Evolutionary conservation across 768 basidiomycete genomes (phyloP).

Genomic region (Suillus spraguei): DNA sequence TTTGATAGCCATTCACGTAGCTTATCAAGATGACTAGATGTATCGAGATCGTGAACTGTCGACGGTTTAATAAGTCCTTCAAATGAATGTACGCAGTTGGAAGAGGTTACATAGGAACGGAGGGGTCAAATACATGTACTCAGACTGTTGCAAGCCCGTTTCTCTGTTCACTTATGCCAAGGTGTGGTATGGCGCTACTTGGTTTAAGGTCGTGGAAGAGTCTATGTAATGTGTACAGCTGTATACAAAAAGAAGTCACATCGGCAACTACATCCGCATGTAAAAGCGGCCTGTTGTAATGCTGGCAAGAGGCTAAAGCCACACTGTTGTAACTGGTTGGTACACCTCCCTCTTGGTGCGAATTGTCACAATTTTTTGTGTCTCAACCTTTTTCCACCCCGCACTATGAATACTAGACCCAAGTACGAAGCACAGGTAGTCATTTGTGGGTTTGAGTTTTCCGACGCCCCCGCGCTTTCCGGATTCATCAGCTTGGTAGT

Average conservation of each 20-base stretch:
- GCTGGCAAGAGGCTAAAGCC: slow-evolving; percentile 16
- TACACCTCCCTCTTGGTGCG: slow-evolving; percentile 21
- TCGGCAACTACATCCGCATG: neutral
- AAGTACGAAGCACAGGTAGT: slow-evolving; percentile 25
- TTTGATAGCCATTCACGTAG: slow-evolving; percentile 15
- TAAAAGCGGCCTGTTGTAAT: too few relatives aligned
- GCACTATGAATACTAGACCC: slow-evolving; percentile 25
- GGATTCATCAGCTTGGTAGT: slow-evolving; percentile 23
- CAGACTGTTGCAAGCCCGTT: neutral
- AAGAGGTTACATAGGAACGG: neutral
- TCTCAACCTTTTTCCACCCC: slow-evolving; percentile 26
- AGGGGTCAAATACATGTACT: neutral
- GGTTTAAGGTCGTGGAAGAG: neutral
- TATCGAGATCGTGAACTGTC: neutral
- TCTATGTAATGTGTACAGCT: neutral
- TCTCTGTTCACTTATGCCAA: neutral
- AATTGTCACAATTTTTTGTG: slow-evolving; percentile 21
- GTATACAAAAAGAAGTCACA: neutral
- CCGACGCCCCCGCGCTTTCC: slow-evolving; percentile 16
- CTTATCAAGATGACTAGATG: neutral
- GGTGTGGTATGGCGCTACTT: neutral
- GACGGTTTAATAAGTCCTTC: neutral
- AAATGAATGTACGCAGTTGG: neutral
- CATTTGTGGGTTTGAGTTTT: slow-evolving; percentile 18
- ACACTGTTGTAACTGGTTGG: slow-evolving; percentile 17